Percentiles rank a stretch among this genome's conserved stretches.
Conservation (phyloP, 2,329 filamentous ascomycete species). For the Alternaria burnsii region DNA sequence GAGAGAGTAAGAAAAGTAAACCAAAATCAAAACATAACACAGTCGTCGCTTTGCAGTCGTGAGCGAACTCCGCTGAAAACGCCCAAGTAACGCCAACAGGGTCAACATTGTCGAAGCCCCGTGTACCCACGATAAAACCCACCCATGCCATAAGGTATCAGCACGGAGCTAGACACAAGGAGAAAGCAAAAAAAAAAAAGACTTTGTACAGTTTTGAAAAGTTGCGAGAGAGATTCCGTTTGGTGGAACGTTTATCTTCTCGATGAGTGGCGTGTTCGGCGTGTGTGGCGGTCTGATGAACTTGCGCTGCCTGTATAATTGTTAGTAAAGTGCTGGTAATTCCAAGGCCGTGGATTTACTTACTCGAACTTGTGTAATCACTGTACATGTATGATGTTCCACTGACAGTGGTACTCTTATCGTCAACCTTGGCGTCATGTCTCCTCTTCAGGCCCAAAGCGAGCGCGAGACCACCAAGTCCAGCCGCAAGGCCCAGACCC, state of each 20-base stretch:
- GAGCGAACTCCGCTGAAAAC: conserved; percentile 1
- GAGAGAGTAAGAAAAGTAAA: not conserved
- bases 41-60: conserved; percentile 3
- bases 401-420: conserved; percentile 54
- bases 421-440: conserved; percentile 51
- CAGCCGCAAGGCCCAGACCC: conserved; percentile 52
- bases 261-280: conserved; percentile 50
- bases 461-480: conserved; percentile 55
- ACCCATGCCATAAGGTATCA: conserved; percentile 1
- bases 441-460: conserved; percentile 57
- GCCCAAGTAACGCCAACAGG: conserved; percentile 3
- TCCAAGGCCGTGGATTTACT: conserved; percentile 36
- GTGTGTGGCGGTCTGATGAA: conserved; percentile 53
- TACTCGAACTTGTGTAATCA: conserved; percentile 60
- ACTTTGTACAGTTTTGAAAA: conserved; percentile 15
- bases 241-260: conserved; percentile 25
- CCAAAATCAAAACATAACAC: not conserved
- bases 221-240: not conserved
- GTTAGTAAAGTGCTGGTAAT: conserved; percentile 25
- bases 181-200: conserved; percentile 1
- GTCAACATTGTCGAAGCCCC: not conserved
- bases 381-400: conserved; percentile 53
- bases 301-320: conserved; percentile 53
- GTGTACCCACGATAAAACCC: not conserved
- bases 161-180: not conserved